These are phyloP conservation scores for Botrytis deweyae DNA, from an alignment of 2,329 filamentous ascomycete genomes.

Conservation along the genomic window DNA sequence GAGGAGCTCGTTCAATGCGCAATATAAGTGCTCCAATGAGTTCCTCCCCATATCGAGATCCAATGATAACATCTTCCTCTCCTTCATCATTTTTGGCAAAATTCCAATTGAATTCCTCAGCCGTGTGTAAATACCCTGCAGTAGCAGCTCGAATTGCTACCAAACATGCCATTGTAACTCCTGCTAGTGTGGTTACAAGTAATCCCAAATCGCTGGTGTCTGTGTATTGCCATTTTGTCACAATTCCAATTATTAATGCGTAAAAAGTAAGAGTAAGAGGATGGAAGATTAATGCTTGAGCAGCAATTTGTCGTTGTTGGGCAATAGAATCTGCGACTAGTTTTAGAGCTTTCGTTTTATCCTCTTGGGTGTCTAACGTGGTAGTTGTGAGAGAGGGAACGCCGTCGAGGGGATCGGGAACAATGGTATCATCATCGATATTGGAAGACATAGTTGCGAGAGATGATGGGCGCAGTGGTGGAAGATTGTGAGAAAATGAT, in stretches of 20 bases:
- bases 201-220: constrained; percentile 52
- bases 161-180: constrained; percentile 63
- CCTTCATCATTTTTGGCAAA: constrained; percentile 36
- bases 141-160: constrained; percentile 60
- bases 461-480: constrained; percentile 42
- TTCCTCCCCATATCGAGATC: constrained; percentile 65
- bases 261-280: constrained; percentile 53
- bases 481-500: constrained; percentile 44
- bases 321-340: constrained; percentile 80
- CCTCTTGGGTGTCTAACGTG: constrained; percentile 52
- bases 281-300: constrained; percentile 44
- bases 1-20: constrained; percentile 53
- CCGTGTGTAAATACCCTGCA: constrained; percentile 51
- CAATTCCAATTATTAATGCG: constrained; percentile 44
- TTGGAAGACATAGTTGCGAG: constrained; percentile 42
- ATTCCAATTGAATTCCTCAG: constrained; percentile 35
- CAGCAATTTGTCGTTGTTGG: constrained; percentile 67
- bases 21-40: constrained; percentile 72
- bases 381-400: constrained; percentile 65
- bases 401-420: constrained; percentile 45
- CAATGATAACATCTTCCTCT: constrained; percentile 58
- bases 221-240: constrained; percentile 46
- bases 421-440: constrained; percentile 36
- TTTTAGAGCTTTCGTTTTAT: constrained; percentile 66
- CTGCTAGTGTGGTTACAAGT: constrained; percentile 57